These are phyloP conservation scores for Tylopilus rubrobrunneus DNA, from an alignment of 768 basidiomycete species.

Conservation along the genomic window DNA sequence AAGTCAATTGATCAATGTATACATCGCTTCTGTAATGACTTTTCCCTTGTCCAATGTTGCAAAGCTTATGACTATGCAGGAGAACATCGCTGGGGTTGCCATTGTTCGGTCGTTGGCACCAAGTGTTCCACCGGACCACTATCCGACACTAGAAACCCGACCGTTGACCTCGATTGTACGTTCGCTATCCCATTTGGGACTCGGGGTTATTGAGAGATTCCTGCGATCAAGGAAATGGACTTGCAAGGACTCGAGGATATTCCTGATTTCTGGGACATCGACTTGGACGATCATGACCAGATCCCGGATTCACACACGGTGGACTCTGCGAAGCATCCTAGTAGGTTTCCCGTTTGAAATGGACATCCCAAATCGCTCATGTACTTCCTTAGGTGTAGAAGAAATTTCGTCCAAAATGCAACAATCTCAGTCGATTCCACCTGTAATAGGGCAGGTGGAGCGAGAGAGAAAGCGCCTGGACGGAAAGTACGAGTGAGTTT, in stretches of 20 bases:
- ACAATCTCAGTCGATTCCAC: slow-evolving; percentile 1
- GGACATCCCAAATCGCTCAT: not conserved
- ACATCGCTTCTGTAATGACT: slow-evolving; percentile 54
- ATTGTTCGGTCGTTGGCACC: slow-evolving; percentile 56
- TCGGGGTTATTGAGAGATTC: not conserved
- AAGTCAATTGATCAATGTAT: slow-evolving; percentile 62
- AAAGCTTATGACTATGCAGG: slow-evolving; percentile 41
- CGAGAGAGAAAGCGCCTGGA: slow-evolving; percentile 44
- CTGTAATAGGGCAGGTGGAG: slow-evolving; percentile 3
- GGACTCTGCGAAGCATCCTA: slow-evolving; percentile 33
- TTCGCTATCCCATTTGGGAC: not conserved
- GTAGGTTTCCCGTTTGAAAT: slow-evolving; percentile 11
- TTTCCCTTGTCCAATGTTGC: slow-evolving; percentile 8
- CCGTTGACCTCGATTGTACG: slow-evolving; percentile 59
- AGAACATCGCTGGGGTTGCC: slow-evolving; percentile 67
- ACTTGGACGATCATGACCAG: slow-evolving; percentile 30
- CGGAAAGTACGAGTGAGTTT: slow-evolving; percentile 58
- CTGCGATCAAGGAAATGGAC: slow-evolving; percentile 53
- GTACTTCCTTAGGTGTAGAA: slow-evolving; percentile 1
- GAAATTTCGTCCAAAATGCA: not conserved
- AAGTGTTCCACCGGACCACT: slow-evolving; percentile 46
- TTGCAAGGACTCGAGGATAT: slow-evolving; percentile 64
- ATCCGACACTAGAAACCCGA: slow-evolving; percentile 67
- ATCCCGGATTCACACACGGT: slow-evolving; percentile 19
- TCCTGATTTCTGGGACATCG: slow-evolving; percentile 62